Evolutionary conservation across 305 asterid genomes (phyloP).

Genomic region (Fraxinus nigra): DNA sequence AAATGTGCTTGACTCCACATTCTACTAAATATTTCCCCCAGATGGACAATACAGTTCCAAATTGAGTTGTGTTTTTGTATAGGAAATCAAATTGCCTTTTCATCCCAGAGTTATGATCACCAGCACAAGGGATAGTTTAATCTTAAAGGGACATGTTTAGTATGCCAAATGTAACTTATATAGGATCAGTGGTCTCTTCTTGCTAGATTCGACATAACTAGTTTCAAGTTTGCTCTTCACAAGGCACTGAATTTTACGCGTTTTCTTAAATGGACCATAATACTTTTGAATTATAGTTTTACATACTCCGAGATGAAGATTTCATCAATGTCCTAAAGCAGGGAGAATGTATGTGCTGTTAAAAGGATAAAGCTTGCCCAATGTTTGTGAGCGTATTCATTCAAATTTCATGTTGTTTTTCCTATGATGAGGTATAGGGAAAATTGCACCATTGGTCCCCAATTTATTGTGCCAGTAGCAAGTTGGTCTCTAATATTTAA

Average conservation of each 20-base stretch:
- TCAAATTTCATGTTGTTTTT: neutral
- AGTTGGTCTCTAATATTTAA: neutral
- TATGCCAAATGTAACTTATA: neutral
- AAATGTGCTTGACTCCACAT: neutral
- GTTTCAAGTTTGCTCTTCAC: neutral
- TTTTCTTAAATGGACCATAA: neutral
- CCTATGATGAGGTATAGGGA: neutral
- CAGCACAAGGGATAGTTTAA: neutral
- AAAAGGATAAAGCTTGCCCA: neutral
- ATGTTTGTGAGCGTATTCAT: neutral
- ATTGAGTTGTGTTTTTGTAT: conserved; percentile 17
- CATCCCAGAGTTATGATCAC: neutral
- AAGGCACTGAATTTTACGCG: neutral
- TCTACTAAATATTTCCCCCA: neutral
- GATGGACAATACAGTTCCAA: conserved; percentile 22
- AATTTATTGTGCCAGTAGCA: neutral
- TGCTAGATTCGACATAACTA: neutral
- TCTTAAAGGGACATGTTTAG: neutral
- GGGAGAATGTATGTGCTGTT: neutral
- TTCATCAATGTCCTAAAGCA: neutral
- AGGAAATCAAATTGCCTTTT: conserved; percentile 18
- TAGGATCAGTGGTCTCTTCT: neutral
- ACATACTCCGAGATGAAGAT: neutral
- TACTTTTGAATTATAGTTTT: neutral
- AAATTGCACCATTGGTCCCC: neutral